phyloP scores from a whole-genome alignment of 176 grass and related monocot genomes.

The Paspalum vaginatum region DNA sequence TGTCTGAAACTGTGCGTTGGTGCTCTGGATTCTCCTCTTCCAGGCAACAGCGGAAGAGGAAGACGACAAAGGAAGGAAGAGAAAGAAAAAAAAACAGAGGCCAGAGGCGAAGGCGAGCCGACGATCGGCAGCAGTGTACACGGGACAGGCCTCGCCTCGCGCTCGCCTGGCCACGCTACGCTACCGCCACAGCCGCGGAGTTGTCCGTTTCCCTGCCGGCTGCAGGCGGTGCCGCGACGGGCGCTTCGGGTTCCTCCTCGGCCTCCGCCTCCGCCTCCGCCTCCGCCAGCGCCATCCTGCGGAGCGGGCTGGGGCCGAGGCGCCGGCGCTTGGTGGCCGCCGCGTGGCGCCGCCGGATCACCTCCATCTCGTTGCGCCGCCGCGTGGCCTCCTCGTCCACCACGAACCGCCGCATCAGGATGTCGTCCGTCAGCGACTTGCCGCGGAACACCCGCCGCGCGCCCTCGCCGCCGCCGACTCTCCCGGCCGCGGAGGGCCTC shows the following conservation, averaged over 20 bases:
- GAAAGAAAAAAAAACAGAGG: not conserved
- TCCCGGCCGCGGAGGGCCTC: not conserved
- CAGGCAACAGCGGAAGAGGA: conserved; percentile 7
- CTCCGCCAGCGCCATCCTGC: conserved; percentile 68
- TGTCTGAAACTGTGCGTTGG: not conserved
- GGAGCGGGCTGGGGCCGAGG: conserved; percentile 79
- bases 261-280: conserved; percentile 45
- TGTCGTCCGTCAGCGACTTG: conserved; percentile 90
- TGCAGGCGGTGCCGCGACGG: not conserved
- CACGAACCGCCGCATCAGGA: conserved; percentile 87
- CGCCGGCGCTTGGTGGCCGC: conserved; percentile 66
- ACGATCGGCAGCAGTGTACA: not conserved
- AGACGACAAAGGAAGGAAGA: not conserved
- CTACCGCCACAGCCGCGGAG: not conserved
- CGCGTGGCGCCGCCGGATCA: conserved; percentile 74
- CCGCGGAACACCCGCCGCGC: conserved; percentile 76
- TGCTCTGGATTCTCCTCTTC: conserved; percentile 27
- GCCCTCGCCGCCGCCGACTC: not conserved
- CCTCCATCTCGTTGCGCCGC: conserved; percentile 93
- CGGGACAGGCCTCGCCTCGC: not conserved
- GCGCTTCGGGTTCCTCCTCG: conserved; percentile 10
- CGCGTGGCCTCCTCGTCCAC: conserved; percentile 86
- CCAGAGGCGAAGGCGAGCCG: not conserved
- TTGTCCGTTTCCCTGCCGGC: conserved; percentile 2
- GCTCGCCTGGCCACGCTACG: not conserved